These are phyloP conservation scores for Fremontodendron californicum DNA, from an alignment of 345 rosid genomes.

Conservation along the genomic window DNA sequence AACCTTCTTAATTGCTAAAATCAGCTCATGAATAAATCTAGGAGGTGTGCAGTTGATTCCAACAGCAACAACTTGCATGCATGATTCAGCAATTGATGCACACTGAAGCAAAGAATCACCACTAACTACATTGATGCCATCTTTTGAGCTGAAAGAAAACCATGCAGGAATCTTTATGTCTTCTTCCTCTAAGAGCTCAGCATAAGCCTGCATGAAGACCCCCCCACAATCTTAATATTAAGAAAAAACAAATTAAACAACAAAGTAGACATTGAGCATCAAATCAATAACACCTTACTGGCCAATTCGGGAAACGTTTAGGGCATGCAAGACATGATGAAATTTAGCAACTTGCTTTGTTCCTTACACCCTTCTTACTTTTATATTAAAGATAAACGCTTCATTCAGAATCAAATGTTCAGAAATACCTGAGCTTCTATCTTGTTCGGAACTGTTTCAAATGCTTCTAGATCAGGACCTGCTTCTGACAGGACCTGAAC, in stretches of 20 bases:
- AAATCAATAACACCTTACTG: background rate
- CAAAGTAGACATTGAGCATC: background rate
- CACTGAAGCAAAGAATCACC: constrained; percentile 66
- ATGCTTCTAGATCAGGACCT: constrained; percentile 68
- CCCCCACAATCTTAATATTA: background rate
- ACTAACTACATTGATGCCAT: constrained; percentile 64
- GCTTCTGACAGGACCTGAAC: constrained; percentile 58
- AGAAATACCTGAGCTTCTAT: constrained; percentile 69
- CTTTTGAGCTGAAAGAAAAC: constrained; percentile 74
- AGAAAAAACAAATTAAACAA: background rate
- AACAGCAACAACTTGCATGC: constrained; percentile 59
- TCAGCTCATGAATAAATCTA: constrained; percentile 55
- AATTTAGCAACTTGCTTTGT: background rate
- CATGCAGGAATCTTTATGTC: constrained; percentile 57
- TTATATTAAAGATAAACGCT: background rate
- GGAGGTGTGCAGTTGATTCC: constrained; percentile 88
- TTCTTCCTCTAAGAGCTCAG: constrained; percentile 62
- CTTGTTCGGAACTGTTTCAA: constrained; percentile 80
- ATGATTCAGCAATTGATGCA: constrained; percentile 52
- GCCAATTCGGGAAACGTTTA: background rate
- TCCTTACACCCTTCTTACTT: background rate
- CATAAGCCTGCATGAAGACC: constrained; percentile 48
- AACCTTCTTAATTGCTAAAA: constrained; percentile 50
- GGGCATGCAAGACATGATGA: background rate
- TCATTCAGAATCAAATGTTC: background rate